Percentiles rank a stretch among this genome's conserved stretches.
phyloP scores from a whole-genome alignment of 176 grass and related monocot species.

The Puya raimondii region DNA sequence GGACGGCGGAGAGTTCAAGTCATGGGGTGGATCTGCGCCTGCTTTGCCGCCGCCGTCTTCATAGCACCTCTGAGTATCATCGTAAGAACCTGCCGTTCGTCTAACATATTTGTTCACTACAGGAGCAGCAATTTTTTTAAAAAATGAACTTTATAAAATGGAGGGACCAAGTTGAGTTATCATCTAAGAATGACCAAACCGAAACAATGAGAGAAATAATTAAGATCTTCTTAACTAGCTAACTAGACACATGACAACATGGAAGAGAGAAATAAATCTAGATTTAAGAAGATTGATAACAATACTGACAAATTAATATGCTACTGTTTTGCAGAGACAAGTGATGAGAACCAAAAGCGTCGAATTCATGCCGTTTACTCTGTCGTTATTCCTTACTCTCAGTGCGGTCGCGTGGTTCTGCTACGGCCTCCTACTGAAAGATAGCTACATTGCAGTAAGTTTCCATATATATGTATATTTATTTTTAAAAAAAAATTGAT shows the following conservation, averaged over 20 bases:
- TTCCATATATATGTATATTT: not conserved
- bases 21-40: slow-evolving; percentile 42
- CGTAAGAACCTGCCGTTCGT: slow-evolving; percentile 31
- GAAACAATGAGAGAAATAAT: too few species aligned
- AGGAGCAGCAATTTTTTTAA: not conserved
- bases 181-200: too few species aligned
- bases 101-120: not conserved
- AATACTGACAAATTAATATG: not conserved
- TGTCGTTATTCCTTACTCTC: slow-evolving; percentile 79
- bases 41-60: slow-evolving; percentile 68
- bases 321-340: slow-evolving; percentile 40
- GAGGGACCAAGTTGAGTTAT: too few species aligned
- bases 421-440: slow-evolving; percentile 60
- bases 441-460: slow-evolving; percentile 57
- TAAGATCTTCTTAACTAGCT: too few species aligned
- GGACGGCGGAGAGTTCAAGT: slow-evolving; percentile 32
- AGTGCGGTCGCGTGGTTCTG: slow-evolving; percentile 83
- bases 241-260: too few species aligned
- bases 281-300: too few species aligned
- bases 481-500: not conserved
- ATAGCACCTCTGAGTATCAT: slow-evolving; percentile 74
- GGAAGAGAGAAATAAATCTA: too few species aligned
- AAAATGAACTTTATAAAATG: too few species aligned
- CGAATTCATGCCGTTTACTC: slow-evolving; percentile 74
- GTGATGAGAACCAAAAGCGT: slow-evolving; percentile 83